phyloP scores from a whole-genome alignment of 148 eudicot genomes.

The Rhododendron simsii region DNA sequence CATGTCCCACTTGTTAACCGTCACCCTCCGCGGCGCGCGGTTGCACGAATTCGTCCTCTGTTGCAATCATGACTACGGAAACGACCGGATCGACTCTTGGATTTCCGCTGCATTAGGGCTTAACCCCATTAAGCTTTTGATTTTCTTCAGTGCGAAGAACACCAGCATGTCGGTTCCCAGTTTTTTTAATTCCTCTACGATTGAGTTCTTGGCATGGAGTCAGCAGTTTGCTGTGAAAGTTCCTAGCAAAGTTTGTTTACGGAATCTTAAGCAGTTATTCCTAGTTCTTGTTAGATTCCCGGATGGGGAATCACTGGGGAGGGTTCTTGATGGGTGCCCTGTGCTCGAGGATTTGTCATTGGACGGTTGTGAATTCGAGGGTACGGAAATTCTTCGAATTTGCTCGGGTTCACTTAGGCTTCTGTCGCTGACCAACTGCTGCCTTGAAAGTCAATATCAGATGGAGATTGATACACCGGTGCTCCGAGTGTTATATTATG shows the following conservation, averaged over 20 bases:
- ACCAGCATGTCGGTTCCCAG: neutral
- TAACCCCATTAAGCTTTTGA: neutral
- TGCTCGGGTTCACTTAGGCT: neutral
- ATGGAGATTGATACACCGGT: neutral
- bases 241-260: neutral
- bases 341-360: neutral
- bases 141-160: neutral
- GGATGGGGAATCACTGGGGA: neutral
- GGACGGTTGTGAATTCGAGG: neutral
- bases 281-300: neutral
- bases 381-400: neutral
- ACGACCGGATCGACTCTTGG: neutral
- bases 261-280: neutral
- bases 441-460: neutral
- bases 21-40: neutral
- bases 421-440: neutral
- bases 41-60: neutral
- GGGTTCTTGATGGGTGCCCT: slow-evolving; percentile 1
- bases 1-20: neutral
- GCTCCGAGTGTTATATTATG: neutral
- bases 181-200: neutral
- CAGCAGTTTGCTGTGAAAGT: neutral
- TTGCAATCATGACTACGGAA: neutral
- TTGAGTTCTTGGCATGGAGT: neutral
- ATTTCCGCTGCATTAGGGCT: neutral